Conservation (phyloP, 202 grass and related monocot genomes). For the Setaria viridis region DNA sequence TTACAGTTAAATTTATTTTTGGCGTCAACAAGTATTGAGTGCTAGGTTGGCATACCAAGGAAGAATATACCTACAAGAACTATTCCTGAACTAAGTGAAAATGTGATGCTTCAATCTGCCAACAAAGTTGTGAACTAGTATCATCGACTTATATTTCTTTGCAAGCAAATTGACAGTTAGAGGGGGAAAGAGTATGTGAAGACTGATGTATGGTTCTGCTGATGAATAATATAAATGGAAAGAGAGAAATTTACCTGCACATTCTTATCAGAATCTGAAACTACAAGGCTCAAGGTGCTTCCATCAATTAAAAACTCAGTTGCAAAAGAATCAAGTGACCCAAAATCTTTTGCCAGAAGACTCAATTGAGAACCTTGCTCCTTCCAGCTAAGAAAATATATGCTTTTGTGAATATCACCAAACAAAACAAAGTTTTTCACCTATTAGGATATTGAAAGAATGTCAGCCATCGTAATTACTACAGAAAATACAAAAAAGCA, state of each 20-base stretch:
- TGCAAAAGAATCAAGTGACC: conserved; percentile 85
- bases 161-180: background rate
- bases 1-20: conserved; percentile 1
- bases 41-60: background rate
- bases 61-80: conserved; percentile 14
- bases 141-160: background rate
- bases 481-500: background rate
- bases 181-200: background rate
- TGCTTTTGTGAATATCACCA: conserved; percentile 96
- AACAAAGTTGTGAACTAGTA: background rate
- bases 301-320: conserved; percentile 99
- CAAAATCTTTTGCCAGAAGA: conserved; percentile 97
- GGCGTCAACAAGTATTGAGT: background rate
- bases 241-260: conserved; percentile 68
- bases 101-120: conserved; percentile 14
- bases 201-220: background rate
- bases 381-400: conserved; percentile 98
- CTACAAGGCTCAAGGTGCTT: conserved; percentile 91
- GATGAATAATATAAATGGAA: background rate
- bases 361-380: conserved; percentile 98
- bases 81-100: background rate
- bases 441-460: conserved; percentile 48
- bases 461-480: conserved; percentile 16
- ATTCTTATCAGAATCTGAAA: conserved; percentile 89
- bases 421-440: conserved; percentile 97